These are phyloP conservation scores for Penstemon barbatus DNA, from an alignment of 257 asterid species.

Conservation along the genomic window DNA sequence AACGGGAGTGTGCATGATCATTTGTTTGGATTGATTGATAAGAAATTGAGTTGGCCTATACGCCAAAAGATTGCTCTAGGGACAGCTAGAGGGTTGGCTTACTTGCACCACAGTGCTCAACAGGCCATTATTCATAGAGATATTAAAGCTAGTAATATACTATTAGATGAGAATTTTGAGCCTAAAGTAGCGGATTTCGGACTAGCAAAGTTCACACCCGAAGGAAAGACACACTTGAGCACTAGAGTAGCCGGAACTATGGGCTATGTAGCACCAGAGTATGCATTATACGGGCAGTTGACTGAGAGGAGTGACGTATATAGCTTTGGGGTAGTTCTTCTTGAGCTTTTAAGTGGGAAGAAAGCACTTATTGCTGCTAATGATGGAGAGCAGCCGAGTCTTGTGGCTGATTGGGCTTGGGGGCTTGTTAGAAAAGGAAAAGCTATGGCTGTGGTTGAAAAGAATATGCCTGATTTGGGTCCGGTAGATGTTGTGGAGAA, in stretches of 20 bases:
- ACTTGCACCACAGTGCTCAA: conserved; percentile 79
- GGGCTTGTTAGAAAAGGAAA: conserved; percentile 64
- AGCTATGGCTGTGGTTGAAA: conserved; percentile 65
- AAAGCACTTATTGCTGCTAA: conserved; percentile 60
- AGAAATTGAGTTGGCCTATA: conserved; percentile 70
- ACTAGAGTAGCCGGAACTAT: conserved; percentile 94
- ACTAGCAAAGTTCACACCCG: conserved; percentile 75
- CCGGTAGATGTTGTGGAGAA: conserved; percentile 67
- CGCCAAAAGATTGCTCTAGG: conserved; percentile 83
- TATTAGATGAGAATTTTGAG: conserved; percentile 77
- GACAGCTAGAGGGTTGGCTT: conserved; percentile 80
- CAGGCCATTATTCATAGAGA: conserved; percentile 78
- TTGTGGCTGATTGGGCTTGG: conserved; percentile 96
- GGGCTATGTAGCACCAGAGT: conserved; percentile 97
- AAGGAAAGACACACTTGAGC: conserved; percentile 86
- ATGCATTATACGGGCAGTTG: conserved; percentile 81
- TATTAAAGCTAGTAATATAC: conserved; percentile 82
- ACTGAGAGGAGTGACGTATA: conserved; percentile 89
- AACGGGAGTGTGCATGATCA: conserved; percentile 90
- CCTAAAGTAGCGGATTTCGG: conserved; percentile 92
- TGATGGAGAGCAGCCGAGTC: conserved; percentile 53
- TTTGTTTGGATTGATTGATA: conserved; percentile 46
- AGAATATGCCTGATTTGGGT: conserved; percentile 58
- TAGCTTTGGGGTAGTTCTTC: conserved; percentile 84
- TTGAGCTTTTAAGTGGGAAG: conserved; percentile 84